Base-by-base conservation (phyloP, 2,329 filamentous ascomycete genomes). In the Chalara sp. region DNA sequence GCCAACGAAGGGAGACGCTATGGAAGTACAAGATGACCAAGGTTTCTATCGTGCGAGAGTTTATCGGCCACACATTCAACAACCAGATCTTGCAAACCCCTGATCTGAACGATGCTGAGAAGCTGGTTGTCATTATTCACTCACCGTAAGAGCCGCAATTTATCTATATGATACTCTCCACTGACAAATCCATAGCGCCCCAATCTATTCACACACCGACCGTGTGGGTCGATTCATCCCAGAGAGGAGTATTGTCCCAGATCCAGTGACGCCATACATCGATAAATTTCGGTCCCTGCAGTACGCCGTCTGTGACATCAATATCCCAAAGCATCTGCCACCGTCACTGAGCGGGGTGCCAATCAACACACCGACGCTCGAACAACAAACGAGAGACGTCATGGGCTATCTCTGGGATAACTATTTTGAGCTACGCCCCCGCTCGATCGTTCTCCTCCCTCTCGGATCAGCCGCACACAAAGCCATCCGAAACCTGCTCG, bases 331-430 rank as follows among this genome's bases (percentile, higher is more conserved):
- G 56, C 81, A 90, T 61, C 75, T 91, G 46, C 43, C 44, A 31
- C 69, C 69, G 32, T 78, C 78, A 57, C 76, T 42, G 66, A 85
- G 55, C 72, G 75, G 6, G 67, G 70, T 6, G 63, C 70, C 53
- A 70, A 57, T 28, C 4, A 7, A 43, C 7, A 43, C 40, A 12
- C 40, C 40, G n/a, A 10, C 10, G n/a, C 13, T 43, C 40, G 40
- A 43, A 58, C 69, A 64, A 49, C 79, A 80, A 66, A 83, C 80
- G 0, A 82, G 86, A 55, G 84, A 92, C 54, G 72, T 96, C 8
- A 81, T 92, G 5, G 83, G 79, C 53, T 97, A 96, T 63, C 73
- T 99, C 11, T 99, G 93, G 93, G 91, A 96, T 61, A 99, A 99
- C 64, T 96, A 96, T 63, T 82, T 99, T 21, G 88, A 96, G 73